phyloP scores from a whole-genome alignment of 1,139 yeast species.

The Magnusiomyces suaveolens region DNA sequence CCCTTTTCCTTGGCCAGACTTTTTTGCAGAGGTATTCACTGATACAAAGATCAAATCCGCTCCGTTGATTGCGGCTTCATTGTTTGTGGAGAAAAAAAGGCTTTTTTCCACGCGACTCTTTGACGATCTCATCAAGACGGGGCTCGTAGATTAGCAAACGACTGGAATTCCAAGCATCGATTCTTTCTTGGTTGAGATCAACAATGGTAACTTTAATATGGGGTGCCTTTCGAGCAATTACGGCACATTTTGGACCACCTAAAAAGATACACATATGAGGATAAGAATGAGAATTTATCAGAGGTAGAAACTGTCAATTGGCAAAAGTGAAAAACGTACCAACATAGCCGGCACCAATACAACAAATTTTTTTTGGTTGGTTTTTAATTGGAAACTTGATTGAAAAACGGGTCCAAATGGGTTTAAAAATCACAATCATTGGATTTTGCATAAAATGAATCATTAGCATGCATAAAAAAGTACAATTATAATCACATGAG shows the following conservation, averaged over 20 bases:
- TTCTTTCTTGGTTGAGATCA: slow-evolving; percentile 24
- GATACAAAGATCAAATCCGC: slow-evolving; percentile 28
- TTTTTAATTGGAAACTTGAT: no score
- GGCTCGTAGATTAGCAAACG: slow-evolving; percentile 27
- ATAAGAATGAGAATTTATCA: no score
- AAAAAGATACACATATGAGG: no score
- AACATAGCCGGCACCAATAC: slow-evolving; percentile 28
- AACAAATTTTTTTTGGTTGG: no score
- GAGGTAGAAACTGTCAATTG: no score
- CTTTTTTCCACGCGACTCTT: slow-evolving; percentile 23
- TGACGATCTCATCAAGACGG: slow-evolving; percentile 26
- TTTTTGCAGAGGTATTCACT: slow-evolving; percentile 28
- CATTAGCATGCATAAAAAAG: no score
- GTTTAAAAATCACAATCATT: no score
- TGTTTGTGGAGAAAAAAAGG: slow-evolving; percentile 26
- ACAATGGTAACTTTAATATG: slow-evolving; percentile 25
- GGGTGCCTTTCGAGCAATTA: slow-evolving; percentile 23
- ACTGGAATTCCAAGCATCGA: slow-evolving; percentile 27
- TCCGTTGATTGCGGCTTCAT: slow-evolving; percentile 23
- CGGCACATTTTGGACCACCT: slow-evolving; percentile 26
- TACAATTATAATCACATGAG: no score
- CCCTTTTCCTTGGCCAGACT: slow-evolving; percentile 25
- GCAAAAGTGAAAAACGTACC: no score
- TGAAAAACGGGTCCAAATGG: no score
- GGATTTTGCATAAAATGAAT: no score